Conservation (phyloP, 2,329 filamentous ascomycete genomes). For the Didymella sp. region DNA sequence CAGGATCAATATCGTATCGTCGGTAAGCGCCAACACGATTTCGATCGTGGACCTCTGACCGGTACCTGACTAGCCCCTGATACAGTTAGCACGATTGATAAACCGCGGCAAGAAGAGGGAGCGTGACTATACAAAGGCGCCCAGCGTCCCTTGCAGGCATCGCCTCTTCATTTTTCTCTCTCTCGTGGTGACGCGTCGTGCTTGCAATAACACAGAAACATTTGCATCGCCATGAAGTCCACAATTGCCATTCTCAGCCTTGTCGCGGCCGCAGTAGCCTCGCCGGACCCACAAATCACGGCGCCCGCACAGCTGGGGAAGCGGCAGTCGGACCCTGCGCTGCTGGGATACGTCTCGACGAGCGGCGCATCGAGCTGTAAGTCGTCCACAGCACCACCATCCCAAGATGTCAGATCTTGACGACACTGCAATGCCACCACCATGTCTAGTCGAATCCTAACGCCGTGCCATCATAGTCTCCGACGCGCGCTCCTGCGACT, state of each 20-base stretch:
- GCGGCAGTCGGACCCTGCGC: constrained; percentile 29
- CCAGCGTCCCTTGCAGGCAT: not conserved
- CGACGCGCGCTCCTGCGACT: constrained; percentile 35
- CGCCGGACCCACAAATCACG: constrained; percentile 31
- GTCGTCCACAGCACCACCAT: constrained; percentile 4
- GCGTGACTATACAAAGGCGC: constrained; percentile 6
- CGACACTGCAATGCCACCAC: too few species aligned
- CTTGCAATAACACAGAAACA: not conserved
- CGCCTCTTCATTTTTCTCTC: not conserved
- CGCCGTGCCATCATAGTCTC: constrained; percentile 17
- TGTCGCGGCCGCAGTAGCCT: constrained; percentile 19
- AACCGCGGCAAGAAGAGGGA: constrained; percentile 5
- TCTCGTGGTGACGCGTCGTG: not conserved
- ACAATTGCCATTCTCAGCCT: constrained; percentile 16
- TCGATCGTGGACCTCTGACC: not conserved
- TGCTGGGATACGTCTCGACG: constrained; percentile 29
- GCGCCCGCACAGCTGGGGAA: constrained; percentile 27
- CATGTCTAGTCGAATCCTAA: not conserved
- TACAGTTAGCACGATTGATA: not conserved
- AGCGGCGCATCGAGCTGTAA: constrained; percentile 30
- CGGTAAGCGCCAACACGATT: not conserved
- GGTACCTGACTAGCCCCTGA: constrained; percentile 7
- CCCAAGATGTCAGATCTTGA: too few species aligned
- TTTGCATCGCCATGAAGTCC: constrained; percentile 21
- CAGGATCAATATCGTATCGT: not conserved